Percentiles rank a stretch among this genome's conserved stretches.
Conservation (phyloP, 176 grass and related monocot species). For the Ensete ventricosum region DNA sequence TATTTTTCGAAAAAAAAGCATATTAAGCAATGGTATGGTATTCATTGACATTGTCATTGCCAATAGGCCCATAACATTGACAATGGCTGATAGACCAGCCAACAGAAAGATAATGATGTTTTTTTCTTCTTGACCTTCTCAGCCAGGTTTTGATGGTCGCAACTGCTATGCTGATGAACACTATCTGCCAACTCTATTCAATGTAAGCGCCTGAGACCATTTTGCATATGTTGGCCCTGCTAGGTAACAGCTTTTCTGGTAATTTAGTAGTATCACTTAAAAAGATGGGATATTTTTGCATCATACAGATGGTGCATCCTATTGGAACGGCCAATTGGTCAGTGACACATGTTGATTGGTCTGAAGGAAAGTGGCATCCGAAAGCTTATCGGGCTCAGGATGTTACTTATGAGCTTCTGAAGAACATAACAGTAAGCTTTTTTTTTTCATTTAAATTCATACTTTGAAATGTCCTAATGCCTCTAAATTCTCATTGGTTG, state of each 20-base stretch:
- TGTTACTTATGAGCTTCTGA: conserved; percentile 76
- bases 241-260: conserved; percentile 5
- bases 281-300: not conserved
- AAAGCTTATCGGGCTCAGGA: conserved; percentile 67
- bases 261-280: conserved; percentile 13
- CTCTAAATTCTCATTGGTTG: conserved; percentile 5
- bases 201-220: conserved; percentile 42
- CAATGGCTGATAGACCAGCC: too few species aligned
- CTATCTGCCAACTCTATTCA: conserved; percentile 92
- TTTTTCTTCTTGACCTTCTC: conserved; percentile 23
- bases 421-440: conserved; percentile 75
- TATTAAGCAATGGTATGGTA: too few species aligned
- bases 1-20: too few species aligned
- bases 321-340: conserved; percentile 94
- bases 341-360: conserved; percentile 96
- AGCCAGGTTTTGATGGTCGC: conserved; percentile 71
- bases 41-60: too few species aligned
- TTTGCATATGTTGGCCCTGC: conserved; percentile 7
- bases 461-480: not conserved
- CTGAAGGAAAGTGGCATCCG: conserved; percentile 96
- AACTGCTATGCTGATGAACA: conserved; percentile 99
- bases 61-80: too few species aligned
- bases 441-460: conserved; percentile 4
- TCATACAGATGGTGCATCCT: conserved; percentile 75
- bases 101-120: not conserved